phyloP scores from a whole-genome alignment of 2,329 filamentous ascomycete genomes.

The Sporothrix variecibatus region DNA sequence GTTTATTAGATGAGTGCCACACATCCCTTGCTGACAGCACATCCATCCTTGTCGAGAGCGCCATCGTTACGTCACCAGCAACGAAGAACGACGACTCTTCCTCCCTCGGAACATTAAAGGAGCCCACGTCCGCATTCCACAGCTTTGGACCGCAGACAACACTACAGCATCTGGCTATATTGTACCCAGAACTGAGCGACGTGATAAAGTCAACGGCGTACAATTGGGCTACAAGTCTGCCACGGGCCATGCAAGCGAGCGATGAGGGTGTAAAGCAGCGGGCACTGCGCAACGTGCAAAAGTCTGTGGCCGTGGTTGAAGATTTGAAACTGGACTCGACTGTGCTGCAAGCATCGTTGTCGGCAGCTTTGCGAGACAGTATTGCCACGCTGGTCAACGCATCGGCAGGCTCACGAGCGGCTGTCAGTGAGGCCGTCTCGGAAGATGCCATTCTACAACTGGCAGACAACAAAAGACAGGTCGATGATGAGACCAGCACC shows the following conservation, averaged over 20 bases:
- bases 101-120: neutral
- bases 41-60: constrained; percentile 75
- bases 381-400: constrained; percentile 52
- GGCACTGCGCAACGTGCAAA: constrained; percentile 74
- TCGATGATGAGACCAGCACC: neutral
- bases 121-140: neutral
- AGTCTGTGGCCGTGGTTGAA: constrained; percentile 67
- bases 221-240: constrained; percentile 78
- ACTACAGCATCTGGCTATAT: constrained; percentile 55
- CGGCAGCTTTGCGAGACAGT: constrained; percentile 72
- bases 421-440: constrained; percentile 35
- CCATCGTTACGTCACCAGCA: constrained; percentile 59
- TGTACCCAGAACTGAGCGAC: constrained; percentile 56
- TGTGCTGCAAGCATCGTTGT: constrained; percentile 67
- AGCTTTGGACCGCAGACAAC: constrained; percentile 34
- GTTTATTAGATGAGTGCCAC: constrained; percentile 76
- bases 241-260: constrained; percentile 78
- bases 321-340: constrained; percentile 64
- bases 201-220: constrained; percentile 69
- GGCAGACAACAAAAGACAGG: neutral
- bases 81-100: neutral
- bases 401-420: constrained; percentile 38
- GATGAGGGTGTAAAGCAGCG: constrained; percentile 77
- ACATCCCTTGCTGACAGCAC: constrained; percentile 69
- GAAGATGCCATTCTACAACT: constrained; percentile 30